A percentile compares a stretch with the other conserved stretches of the same genome.
These are phyloP conservation scores for Xylaria bambusicola DNA, from an alignment of 495 filamentous ascomycete species.

Conservation along the genomic window DNA sequence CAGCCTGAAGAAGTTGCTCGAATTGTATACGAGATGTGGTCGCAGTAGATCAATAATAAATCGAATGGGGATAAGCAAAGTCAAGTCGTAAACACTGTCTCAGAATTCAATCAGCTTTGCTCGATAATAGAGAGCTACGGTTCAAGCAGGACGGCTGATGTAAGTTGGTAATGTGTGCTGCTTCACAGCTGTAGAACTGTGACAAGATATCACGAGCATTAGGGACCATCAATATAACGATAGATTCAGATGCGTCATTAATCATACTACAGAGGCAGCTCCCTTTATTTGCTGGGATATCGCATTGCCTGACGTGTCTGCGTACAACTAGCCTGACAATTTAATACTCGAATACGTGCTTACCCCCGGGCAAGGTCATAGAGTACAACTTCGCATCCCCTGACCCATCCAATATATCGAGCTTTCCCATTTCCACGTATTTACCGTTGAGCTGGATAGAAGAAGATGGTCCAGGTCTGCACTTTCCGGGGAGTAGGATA, in stretches of 20 bases:
- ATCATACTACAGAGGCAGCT: no score
- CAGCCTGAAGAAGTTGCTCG: conserved; percentile 15
- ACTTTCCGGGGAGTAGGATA: neutral
- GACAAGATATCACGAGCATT: no score
- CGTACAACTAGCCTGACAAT: neutral
- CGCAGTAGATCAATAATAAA: neutral
- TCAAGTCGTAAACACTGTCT: no score
- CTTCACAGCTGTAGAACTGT: no score
- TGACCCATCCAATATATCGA: neutral
- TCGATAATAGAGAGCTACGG: no score
- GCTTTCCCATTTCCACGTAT: neutral
- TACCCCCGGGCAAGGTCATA: neutral
- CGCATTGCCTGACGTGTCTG: neutral
- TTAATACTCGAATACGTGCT: neutral
- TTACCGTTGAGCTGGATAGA: neutral
- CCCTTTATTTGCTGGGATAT: no score
- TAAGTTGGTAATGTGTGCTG: no score
- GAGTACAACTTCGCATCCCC: neutral
- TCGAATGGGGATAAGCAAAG: no score
- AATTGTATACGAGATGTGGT: conserved; percentile 20
- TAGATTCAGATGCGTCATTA: no score
- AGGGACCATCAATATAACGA: no score
- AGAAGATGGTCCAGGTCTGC: neutral
- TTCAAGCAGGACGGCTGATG: no score
- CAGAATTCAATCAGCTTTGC: no score